Evolutionary conservation across 192 early-diverging fungal species (phyloP), one percentile per base, ranked within the genome.

Genomic region (Coemansia sp.): DNA sequence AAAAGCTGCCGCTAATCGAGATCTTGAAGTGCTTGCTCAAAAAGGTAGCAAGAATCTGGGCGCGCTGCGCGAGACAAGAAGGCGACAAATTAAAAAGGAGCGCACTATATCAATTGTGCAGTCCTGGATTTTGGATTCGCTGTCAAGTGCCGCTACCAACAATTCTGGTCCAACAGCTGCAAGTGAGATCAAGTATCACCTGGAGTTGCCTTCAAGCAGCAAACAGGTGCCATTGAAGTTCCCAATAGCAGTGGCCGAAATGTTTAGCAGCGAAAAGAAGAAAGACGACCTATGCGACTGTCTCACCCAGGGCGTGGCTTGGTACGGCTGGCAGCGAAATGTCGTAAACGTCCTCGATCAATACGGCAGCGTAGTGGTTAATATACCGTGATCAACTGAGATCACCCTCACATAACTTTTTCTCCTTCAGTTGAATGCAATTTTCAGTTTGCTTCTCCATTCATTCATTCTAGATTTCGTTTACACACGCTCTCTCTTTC

Each of bases 211-310:
- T 27, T 33, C 31, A 19, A 40, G n/a, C 19, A 29, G 21, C 51
- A 13, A 33, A 8, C 21, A 42, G 51, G 16, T 19, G 17, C 5
- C 63, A 61, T 27, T 83, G 63, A 37, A 6, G 10, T 83, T 83
- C 21, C 48, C 80, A 2, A 17, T 19, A 35, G 63, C 48, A 34
- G 42, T 66, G 60, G 63, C 66, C 45, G 46, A 57, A 27, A 74
- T 72, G 75, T 77, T 83, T 36, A 60, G 64, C 72, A 29, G 31
- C 19, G 80, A 84, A 53, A 70, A 61, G 44, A 84, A 84, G 46
- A 75, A 76, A 29, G 81, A 84, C 40, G 81, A 84, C 40, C 68
- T 84, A 45, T 84, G 77, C 59, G 81, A 84, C 71, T 84, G 81
- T 48, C 36, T 84, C 21, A 53, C 72, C 9, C 81, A 84, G 63